These are phyloP conservation scores for Trichoderma breve DNA, from an alignment of 2,329 filamentous ascomycete genomes.

Conservation along the genomic window DNA sequence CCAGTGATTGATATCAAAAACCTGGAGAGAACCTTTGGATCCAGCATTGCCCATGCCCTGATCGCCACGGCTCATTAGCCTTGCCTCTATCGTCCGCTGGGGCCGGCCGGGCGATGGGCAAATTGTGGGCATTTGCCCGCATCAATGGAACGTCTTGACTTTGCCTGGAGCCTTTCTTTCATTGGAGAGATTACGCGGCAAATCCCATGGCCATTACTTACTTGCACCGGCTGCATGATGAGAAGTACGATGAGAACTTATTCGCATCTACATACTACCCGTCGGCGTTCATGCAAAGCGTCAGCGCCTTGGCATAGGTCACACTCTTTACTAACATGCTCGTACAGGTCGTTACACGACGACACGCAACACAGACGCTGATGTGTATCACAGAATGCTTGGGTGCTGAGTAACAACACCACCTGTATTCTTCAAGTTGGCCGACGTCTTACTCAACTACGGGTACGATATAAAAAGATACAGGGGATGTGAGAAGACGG, in stretches of 20 bases:
- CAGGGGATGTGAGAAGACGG: conserved; percentile 10
- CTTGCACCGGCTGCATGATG: not conserved
- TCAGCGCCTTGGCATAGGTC: not conserved
- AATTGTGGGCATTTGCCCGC: not conserved
- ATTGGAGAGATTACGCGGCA: conserved; percentile 7
- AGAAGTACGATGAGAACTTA: not conserved
- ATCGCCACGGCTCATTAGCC: not conserved
- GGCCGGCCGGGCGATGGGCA: not conserved
- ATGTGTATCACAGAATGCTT: not conserved
- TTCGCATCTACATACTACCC: not conserved
- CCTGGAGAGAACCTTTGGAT: not conserved
- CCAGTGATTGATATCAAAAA: not conserved
- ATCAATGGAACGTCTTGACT: not conserved
- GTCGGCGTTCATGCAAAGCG: not conserved
- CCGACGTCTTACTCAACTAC: not conserved
- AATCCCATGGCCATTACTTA: not conserved
- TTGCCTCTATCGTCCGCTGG: not conserved
- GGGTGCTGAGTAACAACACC: not conserved
- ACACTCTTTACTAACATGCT: not conserved
- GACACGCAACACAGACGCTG: not conserved
- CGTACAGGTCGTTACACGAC: not conserved
- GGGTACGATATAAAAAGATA: not conserved
- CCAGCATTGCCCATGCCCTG: not conserved
- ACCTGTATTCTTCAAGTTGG: not conserved
- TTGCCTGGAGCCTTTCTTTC: not conserved